Evolutionary conservation across 306 rosid genomes (phyloP).

Genomic region (Quercus engelmannii): DNA sequence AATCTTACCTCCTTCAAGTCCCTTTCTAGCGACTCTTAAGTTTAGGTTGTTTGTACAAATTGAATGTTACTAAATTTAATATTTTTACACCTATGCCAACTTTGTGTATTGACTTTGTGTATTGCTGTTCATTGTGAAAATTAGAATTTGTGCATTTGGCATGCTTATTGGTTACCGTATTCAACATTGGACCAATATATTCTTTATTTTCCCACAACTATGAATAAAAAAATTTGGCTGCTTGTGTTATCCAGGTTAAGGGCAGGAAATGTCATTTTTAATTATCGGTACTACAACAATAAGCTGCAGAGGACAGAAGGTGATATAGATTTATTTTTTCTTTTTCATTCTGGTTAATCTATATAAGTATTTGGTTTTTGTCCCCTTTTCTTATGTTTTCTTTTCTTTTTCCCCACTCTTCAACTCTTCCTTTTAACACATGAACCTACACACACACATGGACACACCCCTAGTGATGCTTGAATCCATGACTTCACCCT

Average conservation of each 20-base stretch:
- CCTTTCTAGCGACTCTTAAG: not conserved
- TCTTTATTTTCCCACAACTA: not conserved
- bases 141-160: not conserved
- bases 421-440: too few species aligned
- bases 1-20: not conserved
- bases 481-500: not conserved
- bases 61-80: not conserved
- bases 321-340: constrained; percentile 20
- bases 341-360: constrained; percentile 4
- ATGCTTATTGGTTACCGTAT: not conserved
- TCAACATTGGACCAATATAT: not conserved
- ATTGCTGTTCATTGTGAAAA: not conserved
- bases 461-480: not conserved
- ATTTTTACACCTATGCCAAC: too few species aligned
- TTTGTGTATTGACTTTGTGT: not conserved
- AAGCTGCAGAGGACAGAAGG: constrained; percentile 73
- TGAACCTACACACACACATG: not conserved
- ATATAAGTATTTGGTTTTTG: not conserved
- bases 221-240: constrained; percentile 1
- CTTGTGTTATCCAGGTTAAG: constrained; percentile 61
- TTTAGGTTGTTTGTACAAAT: not conserved
- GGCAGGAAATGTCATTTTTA: constrained; percentile 66
- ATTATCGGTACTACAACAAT: constrained; percentile 76
- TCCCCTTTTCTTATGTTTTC: too few species aligned
- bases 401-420: too few species aligned